These are phyloP conservation scores for Galium porrigens DNA, from an alignment of 305 asterid species.

Conservation along the genomic window DNA sequence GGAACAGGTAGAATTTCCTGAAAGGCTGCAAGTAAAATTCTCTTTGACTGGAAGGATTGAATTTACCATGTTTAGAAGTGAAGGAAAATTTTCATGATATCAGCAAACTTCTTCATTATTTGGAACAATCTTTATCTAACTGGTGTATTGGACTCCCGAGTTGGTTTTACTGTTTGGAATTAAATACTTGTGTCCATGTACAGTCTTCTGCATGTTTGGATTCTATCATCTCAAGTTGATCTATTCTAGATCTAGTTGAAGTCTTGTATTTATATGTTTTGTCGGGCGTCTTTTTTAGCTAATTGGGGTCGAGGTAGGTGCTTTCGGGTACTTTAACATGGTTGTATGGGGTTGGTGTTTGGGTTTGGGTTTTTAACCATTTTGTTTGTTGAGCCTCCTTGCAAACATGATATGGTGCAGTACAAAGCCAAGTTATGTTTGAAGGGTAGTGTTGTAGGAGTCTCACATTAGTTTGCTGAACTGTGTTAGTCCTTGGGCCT, in stretches of 20 bases:
- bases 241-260: neutral
- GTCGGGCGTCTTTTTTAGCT: too few relatives aligned
- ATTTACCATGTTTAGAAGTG: neutral
- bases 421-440: neutral
- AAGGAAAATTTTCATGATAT: neutral
- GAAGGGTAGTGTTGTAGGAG: neutral
- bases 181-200: neutral
- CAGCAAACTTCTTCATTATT: neutral
- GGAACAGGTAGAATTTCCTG: slow-evolving; percentile 52
- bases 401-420: neutral
- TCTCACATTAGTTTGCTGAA: neutral
- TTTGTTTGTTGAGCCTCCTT: too few relatives aligned
- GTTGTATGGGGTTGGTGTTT: neutral
- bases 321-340: neutral
- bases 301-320: too few relatives aligned
- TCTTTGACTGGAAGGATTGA: slow-evolving; percentile 1
- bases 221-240: neutral
- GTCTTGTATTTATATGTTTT: too few relatives aligned
- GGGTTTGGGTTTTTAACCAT: too few relatives aligned
- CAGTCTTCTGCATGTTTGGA: neutral
- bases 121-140: neutral
- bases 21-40: neutral
- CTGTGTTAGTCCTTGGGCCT: neutral
- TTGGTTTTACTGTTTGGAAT: neutral
- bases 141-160: neutral